phyloP scores from a whole-genome alignment of 306 rosid genomes.

The Casuarina equisetifolia region DNA sequence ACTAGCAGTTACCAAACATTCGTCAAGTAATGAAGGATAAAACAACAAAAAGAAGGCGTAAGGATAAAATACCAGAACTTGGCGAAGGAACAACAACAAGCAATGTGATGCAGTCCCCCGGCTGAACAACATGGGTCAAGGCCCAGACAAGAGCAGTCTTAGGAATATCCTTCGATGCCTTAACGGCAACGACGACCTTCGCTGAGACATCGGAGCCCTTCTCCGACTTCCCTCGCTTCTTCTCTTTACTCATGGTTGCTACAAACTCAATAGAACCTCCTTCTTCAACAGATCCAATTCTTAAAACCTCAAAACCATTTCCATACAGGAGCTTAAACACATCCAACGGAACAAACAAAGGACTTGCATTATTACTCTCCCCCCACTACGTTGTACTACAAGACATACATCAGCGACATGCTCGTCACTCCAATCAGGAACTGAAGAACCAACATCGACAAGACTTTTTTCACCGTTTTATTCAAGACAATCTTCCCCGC shows the following conservation, averaged over 20 bases:
- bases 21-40: not conserved
- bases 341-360: slow-evolving; percentile 25
- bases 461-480: slow-evolving; percentile 46
- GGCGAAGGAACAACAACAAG: slow-evolving; percentile 92
- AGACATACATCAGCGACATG: slow-evolving; percentile 41
- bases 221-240: slow-evolving; percentile 75
- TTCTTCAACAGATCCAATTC: slow-evolving; percentile 34
- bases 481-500: slow-evolving; percentile 32
- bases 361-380: slow-evolving; percentile 30
- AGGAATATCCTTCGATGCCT: slow-evolving; percentile 90
- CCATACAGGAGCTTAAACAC: slow-evolving; percentile 8
- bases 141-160: slow-evolving; percentile 96
- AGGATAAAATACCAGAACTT: slow-evolving; percentile 61
- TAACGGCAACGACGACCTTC: slow-evolving; percentile 95
- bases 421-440: slow-evolving; percentile 33
- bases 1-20: not conserved
- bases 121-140: slow-evolving; percentile 95
- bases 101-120: slow-evolving; percentile 92
- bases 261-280: slow-evolving; percentile 24
- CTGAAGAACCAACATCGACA: slow-evolving; percentile 33
- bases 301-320: slow-evolving; percentile 36
- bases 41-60: slow-evolving; percentile 10
- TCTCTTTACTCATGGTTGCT: slow-evolving; percentile 65
- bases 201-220: slow-evolving; percentile 70
- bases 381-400: slow-evolving; percentile 42